phyloP scores from a whole-genome alignment of 345 rosid genomes.

The Firmiana major region DNA sequence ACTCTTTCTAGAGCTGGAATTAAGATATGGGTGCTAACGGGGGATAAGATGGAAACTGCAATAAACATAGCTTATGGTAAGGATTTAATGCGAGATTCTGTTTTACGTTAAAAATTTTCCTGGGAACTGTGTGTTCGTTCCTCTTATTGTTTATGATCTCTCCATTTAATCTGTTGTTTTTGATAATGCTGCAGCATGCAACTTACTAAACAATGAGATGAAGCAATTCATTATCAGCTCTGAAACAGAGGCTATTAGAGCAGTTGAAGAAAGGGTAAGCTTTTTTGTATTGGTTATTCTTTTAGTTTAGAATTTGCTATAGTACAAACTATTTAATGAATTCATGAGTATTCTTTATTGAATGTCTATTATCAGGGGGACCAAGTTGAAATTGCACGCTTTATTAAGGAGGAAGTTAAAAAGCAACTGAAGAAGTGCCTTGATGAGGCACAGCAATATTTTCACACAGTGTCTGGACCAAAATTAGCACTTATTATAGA shows the following conservation, averaged over 20 bases:
- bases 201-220: slow-evolving; percentile 89
- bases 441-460: slow-evolving; percentile 70
- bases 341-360: not conserved
- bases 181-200: slow-evolving; percentile 72
- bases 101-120: not conserved
- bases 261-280: slow-evolving; percentile 85
- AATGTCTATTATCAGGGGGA: slow-evolving; percentile 59
- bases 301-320: slow-evolving; percentile 9
- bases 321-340: not conserved
- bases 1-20: slow-evolving; percentile 97
- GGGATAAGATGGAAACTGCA: slow-evolving; percentile 98
- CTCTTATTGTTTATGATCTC: not conserved
- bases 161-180: slow-evolving; percentile 16
- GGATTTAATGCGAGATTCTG: slow-evolving; percentile 12
- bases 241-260: slow-evolving; percentile 81
- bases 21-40: slow-evolving; percentile 96
- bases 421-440: slow-evolving; percentile 65
- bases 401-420: slow-evolving; percentile 83
- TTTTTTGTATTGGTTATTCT: slow-evolving; percentile 4
- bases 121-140: not conserved
- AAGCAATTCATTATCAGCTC: slow-evolving; percentile 91
- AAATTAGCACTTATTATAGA: slow-evolving; percentile 85
- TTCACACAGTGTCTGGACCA: slow-evolving; percentile 58
- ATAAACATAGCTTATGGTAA: slow-evolving; percentile 94
- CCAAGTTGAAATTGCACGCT: slow-evolving; percentile 85